Evolutionary conservation across 345 rosid genomes (phyloP).

Genomic region (Citrus mangshanensis): DNA sequence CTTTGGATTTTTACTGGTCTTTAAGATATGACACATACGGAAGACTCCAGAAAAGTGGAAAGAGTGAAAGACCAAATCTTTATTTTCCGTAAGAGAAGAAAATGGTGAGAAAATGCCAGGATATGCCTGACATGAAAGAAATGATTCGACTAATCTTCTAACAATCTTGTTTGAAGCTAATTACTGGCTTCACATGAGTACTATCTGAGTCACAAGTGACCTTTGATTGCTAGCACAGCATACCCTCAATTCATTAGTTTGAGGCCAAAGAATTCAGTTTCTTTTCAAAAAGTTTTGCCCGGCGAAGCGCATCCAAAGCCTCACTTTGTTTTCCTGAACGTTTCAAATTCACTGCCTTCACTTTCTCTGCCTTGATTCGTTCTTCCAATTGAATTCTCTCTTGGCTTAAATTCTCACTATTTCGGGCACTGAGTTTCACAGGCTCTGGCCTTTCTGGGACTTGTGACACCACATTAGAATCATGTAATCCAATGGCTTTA

Average conservation of each 20-base stretch:
- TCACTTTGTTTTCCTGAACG: constrained; percentile 88
- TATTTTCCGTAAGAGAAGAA: background rate
- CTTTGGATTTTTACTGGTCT: background rate
- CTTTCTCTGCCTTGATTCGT: constrained; percentile 72
- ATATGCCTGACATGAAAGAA: background rate
- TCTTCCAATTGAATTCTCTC: constrained; percentile 72
- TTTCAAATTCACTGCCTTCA: constrained; percentile 68
- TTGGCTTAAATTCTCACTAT: constrained; percentile 30
- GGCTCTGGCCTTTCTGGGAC: constrained; percentile 30
- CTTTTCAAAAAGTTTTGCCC: constrained; percentile 69
- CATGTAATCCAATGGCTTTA: constrained; percentile 67
- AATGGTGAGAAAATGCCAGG: background rate
- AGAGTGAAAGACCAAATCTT: background rate
- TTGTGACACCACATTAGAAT: constrained; percentile 21
- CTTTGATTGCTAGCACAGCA: background rate
- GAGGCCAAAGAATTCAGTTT: constrained; percentile 49
- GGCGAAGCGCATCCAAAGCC: constrained; percentile 83
- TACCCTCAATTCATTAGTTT: constrained; percentile 22
- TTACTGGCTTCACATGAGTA: background rate
- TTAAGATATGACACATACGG: background rate
- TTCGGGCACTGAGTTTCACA: constrained; percentile 22
- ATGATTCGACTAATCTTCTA: background rate
- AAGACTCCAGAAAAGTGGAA: background rate
- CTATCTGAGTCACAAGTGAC: background rate
- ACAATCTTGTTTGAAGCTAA: constrained; percentile 1